Evolutionary conservation across 257 asterid species (phyloP), one percentile per base, ranked within the genome.

Genomic region (Perilla frutescens): DNA sequence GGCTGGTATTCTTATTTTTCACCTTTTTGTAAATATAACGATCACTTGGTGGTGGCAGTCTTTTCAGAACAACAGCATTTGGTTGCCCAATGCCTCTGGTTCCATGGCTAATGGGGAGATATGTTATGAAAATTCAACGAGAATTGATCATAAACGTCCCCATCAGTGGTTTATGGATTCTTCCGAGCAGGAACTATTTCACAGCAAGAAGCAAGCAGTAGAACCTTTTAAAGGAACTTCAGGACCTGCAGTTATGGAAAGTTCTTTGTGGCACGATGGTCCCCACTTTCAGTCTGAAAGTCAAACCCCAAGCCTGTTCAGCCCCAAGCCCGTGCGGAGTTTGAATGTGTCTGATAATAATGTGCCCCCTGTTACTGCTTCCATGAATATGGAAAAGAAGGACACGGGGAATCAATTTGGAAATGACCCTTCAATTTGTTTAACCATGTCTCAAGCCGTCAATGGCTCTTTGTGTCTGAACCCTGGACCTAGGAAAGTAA

Each of bases 141-240:
- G 86, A 81, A 70, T 66, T 12, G 84, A 83, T 59, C 85, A 86
- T 57, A 91, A 91, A 54, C 88, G 92, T 63, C 68, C 75, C 72
- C 86, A 76, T 78, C 89, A 66, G 32, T 81, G 88, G 85, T 65
- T 71, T 40, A 36, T 13, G 68, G 89, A 84, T 86, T 50, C 75
- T 65, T 74, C 87, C 13, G 87, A 77, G 72, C 76, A 67, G 62
- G 88, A 84, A 64, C 54, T 79, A 9, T 75, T 81, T 53, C 40
- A 73, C 64, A 80, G 74, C 82, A 91, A 91, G 85, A 91, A 85
- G 77, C 96, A 87, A 79, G 90, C 85, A n/a, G 62, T 80, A 72
- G 90, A 86, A 34, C 75, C 82, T 65, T 77, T 71, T 43, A 77
- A 70, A 66, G 79, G 58, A 76, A 37, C 77, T 65, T 70, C 82